A percentile compares a stretch with the other conserved stretches of the same genome.
These are phyloP conservation scores for Aspergillus avenaceus DNA, from an alignment of 495 filamentous ascomycete species.

Conservation along the genomic window DNA sequence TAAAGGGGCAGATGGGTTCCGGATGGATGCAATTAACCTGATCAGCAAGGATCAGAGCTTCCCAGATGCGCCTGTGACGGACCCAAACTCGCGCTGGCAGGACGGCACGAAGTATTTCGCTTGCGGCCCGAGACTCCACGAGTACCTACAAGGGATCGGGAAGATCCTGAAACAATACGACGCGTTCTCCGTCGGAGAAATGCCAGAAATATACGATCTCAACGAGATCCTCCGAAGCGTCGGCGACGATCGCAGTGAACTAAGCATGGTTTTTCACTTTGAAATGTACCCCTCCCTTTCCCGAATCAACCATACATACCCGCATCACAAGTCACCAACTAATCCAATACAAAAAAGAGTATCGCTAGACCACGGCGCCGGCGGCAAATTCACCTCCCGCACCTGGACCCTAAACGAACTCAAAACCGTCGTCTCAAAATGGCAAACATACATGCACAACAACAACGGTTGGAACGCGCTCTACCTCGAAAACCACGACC, in stretches of 20 bases:
- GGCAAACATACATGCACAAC: conserved; percentile 51
- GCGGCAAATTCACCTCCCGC: conserved; percentile 16
- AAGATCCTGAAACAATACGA: conserved; percentile 56
- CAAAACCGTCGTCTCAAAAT: conserved; percentile 45
- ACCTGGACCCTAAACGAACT: conserved; percentile 43
- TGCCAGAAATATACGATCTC: conserved; percentile 49
- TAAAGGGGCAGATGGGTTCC: conserved; percentile 58
- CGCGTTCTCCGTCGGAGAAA: conserved; percentile 62
- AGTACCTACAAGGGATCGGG: conserved; percentile 56
- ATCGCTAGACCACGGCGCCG: conserved; percentile 11
- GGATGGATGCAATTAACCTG: conserved; percentile 57
- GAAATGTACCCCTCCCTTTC: conserved; percentile 23
- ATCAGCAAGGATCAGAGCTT: conserved; percentile 55
- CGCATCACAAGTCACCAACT: too few species aligned
- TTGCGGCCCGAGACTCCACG: conserved; percentile 59
- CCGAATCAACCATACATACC: too few species aligned
- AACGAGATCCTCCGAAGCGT: conserved; percentile 50
- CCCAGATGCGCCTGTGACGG: conserved; percentile 51
- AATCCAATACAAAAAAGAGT: too few species aligned
- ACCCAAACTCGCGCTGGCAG: conserved; percentile 34
- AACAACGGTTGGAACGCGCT: conserved; percentile 51
- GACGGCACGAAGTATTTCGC: conserved; percentile 46
- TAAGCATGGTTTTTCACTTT: conserved; percentile 67
- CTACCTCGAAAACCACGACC: conserved; percentile 64
- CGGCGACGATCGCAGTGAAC: conserved; percentile 41